Evolutionary conservation across 108 stramenopile species (phyloP).

Genomic region (Nannochloropsis salina): DNA sequence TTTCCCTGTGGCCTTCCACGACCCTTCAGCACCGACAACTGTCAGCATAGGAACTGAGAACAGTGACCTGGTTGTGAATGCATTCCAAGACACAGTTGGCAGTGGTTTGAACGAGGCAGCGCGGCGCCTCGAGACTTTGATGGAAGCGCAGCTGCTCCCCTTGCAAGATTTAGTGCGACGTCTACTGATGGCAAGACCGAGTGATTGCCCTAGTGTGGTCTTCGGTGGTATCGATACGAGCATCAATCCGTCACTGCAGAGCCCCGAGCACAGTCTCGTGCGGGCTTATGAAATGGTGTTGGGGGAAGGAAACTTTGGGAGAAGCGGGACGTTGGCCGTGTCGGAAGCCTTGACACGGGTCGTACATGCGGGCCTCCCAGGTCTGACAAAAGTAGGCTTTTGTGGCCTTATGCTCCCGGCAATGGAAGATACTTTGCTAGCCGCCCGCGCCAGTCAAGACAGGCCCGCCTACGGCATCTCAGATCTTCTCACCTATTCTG

Average conservation of each 20-base stretch:
- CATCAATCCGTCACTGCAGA: background rate
- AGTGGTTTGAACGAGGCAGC: background rate
- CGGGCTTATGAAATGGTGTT: background rate
- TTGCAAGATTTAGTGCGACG: constrained; percentile 1
- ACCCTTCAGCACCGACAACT: background rate
- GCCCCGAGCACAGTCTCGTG: background rate
- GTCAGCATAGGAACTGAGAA: constrained; percentile 17
- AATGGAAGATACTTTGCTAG: constrained; percentile 11
- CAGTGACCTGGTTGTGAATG: background rate
- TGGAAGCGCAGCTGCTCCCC: background rate
- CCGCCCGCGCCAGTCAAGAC: background rate
- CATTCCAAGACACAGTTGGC: background rate
- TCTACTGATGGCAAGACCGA: constrained; percentile 6
- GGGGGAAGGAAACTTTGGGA: background rate
- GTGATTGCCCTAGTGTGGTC: background rate
- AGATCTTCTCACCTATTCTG: background rate
- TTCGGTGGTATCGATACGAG: background rate
- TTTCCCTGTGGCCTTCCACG: constrained; percentile 16
- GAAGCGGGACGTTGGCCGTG: constrained; percentile 19
- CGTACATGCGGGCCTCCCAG: background rate
- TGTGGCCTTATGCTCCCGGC: background rate
- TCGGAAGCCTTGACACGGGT: background rate
- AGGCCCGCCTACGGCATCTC: constrained; percentile 10
- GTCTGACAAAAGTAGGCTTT: background rate
- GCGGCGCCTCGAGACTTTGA: background rate